Evolutionary conservation across 129 eudicot species (phyloP).

Genomic region (Helichrysum umbraculigerum): DNA sequence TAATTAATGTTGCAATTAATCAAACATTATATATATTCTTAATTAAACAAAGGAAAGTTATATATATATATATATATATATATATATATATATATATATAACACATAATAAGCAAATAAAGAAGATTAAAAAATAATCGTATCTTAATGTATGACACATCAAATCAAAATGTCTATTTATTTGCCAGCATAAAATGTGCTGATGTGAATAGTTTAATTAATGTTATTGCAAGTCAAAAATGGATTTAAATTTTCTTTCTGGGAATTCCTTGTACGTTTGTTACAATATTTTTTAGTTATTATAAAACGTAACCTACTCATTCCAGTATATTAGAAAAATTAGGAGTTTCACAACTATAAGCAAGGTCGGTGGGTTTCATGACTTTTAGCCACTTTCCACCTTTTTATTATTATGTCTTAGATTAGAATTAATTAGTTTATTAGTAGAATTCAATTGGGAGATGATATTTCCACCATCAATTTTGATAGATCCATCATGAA

Average conservation of each 20-base stretch:
- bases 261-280: neutral
- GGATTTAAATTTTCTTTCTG: neutral
- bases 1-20: too few relatives aligned
- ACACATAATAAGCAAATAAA: constrained; percentile 7
- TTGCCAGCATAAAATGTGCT: constrained; percentile 3
- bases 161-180: neutral
- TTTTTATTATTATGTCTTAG: too few relatives aligned
- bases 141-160: constrained; percentile 1
- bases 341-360: neutral
- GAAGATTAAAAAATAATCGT: too few relatives aligned
- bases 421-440: too few relatives aligned
- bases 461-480: too few relatives aligned
- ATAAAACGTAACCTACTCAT: neutral
- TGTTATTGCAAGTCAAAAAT: constrained; percentile 22
- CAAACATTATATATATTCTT: constrained; percentile 12
- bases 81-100: too few relatives aligned
- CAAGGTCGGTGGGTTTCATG: neutral
- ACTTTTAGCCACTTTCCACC: too few relatives aligned
- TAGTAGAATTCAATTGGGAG: too few relatives aligned
- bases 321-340: neutral
- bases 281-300: neutral
- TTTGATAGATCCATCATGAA: too few relatives aligned
- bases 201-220: constrained; percentile 22
- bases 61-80: neutral
- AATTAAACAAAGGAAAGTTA: neutral